phyloP scores from a whole-genome alignment of 2,329 filamentous ascomycete genomes.

The Neofusicoccum laricinum region DNA sequence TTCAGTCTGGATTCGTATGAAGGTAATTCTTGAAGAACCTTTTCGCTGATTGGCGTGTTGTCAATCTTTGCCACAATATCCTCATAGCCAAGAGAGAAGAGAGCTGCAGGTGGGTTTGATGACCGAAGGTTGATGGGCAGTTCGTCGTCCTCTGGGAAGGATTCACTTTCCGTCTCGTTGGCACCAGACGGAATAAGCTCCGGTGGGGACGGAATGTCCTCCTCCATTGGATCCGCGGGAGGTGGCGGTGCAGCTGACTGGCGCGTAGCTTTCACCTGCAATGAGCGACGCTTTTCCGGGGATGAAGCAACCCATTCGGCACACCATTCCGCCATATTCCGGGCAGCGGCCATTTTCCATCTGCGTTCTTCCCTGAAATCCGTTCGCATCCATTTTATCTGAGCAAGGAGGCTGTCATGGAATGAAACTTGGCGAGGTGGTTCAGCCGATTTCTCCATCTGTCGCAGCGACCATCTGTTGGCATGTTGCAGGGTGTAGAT shows the following conservation, averaged over 20 bases:
- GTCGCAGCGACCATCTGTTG: slow-evolving; percentile 88
- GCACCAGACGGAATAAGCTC: slow-evolving; percentile 37
- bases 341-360: slow-evolving; percentile 82
- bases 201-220: slow-evolving; percentile 36
- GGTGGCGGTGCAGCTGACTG: slow-evolving; percentile 7
- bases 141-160: slow-evolving; percentile 38
- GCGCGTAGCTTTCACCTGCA: slow-evolving; percentile 63
- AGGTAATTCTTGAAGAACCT: slow-evolving; percentile 76
- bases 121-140: slow-evolving; percentile 40
- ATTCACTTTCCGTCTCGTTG: slow-evolving; percentile 39
- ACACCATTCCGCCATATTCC: slow-evolving; percentile 77
- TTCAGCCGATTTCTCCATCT: slow-evolving; percentile 80
- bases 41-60: slow-evolving; percentile 70
- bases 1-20: slow-evolving; percentile 57
- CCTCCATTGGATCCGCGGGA: slow-evolving; percentile 33
- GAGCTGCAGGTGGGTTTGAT: slow-evolving; percentile 64
- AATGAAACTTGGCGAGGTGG: slow-evolving; percentile 74
- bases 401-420: slow-evolving; percentile 80
- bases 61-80: slow-evolving; percentile 78
- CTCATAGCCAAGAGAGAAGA: slow-evolving; percentile 79
- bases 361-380: slow-evolving; percentile 93
- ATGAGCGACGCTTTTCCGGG: slow-evolving; percentile 58
- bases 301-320: slow-evolving; percentile 73
- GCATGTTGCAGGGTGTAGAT: slow-evolving; percentile 89
- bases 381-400: slow-evolving; percentile 97